Conservation (phyloP, 345 rosid species). For the Mangifera indica region DNA sequence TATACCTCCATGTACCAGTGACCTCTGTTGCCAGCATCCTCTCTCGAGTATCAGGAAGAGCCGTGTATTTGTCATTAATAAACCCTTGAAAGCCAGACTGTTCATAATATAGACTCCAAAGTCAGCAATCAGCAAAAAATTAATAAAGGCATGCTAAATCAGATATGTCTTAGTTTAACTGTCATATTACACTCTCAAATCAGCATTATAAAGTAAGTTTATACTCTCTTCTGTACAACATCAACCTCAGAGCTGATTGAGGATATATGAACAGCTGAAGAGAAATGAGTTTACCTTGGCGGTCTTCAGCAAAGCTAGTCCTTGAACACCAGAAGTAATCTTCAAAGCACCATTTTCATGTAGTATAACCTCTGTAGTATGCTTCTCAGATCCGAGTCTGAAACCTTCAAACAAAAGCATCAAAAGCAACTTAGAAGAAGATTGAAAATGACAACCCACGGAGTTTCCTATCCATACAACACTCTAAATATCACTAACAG, state of each 20-base stretch:
- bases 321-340: slow-evolving; percentile 71
- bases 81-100: slow-evolving; percentile 98
- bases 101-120: slow-evolving; percentile 26
- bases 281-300: slow-evolving; percentile 56
- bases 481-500: background rate
- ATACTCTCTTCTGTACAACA: background rate
- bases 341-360: slow-evolving; percentile 60
- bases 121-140: slow-evolving; percentile 2
- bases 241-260: slow-evolving; percentile 3
- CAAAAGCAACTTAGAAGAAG: background rate
- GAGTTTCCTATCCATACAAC: too few relatives aligned
- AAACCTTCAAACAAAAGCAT: slow-evolving; percentile 52
- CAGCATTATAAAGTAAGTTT: background rate
- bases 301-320: slow-evolving; percentile 80
- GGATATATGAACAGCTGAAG: background rate
- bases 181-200: too few relatives aligned
- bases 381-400: slow-evolving; percentile 95
- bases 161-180: too few relatives aligned
- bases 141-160: too few relatives aligned
- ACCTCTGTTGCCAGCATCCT: slow-evolving; percentile 89
- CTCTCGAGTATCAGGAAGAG: slow-evolving; percentile 86
- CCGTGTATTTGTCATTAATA: slow-evolving; percentile 80
- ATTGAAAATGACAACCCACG: background rate
- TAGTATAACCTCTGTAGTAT: slow-evolving; percentile 61
- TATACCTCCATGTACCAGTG: slow-evolving; percentile 82